These are phyloP conservation scores for Lagenidium giganteum DNA, from an alignment of 352 stramenopile genomes.

Conservation along the genomic window DNA sequence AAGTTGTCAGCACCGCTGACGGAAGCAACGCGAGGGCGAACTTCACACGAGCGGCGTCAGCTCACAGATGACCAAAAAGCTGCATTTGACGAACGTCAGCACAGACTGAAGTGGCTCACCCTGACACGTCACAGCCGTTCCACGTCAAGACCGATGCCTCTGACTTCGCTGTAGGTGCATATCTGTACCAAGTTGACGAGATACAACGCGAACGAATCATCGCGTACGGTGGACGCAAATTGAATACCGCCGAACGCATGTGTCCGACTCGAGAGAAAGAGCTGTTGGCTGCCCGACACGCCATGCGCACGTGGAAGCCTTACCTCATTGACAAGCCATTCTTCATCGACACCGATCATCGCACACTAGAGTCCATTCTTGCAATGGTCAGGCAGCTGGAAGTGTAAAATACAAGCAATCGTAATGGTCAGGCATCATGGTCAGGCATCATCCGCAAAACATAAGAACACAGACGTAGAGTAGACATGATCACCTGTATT, in stretches of 20 bases:
- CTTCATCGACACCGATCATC: constrained; percentile 13
- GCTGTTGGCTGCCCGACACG: constrained; percentile 4
- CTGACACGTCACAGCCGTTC: constrained; percentile 2
- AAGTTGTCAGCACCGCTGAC: constrained; percentile 5
- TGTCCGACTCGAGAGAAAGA: constrained; percentile 11
- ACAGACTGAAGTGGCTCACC: constrained; percentile 1
- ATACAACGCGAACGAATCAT: constrained; percentile 1
- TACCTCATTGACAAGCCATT: constrained; percentile 17
- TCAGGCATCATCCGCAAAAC: no score
- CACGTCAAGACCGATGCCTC: constrained; percentile 6
- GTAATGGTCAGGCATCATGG: no score
- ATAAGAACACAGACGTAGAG: no score
- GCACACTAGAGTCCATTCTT: constrained; percentile 10
- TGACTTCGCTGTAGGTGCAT: constrained; percentile 9
- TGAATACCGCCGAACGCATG: not conserved
- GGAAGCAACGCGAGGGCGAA: not conserved
- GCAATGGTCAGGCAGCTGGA: no score
- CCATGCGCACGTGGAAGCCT: not conserved
- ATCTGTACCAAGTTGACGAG: constrained; percentile 10
- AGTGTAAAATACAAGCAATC: no score
- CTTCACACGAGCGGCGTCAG: not conserved
- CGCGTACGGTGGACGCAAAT: constrained; percentile 9
- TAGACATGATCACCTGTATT: no score
- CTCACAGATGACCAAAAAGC: constrained; percentile 2
- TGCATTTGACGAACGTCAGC: constrained; percentile 4